A percentile compares a stretch with the other conserved stretches of the same genome.
Evolutionary conservation across 2,329 filamentous ascomycete species (phyloP).

Genomic region (Zasmidium citrigriseum): DNA sequence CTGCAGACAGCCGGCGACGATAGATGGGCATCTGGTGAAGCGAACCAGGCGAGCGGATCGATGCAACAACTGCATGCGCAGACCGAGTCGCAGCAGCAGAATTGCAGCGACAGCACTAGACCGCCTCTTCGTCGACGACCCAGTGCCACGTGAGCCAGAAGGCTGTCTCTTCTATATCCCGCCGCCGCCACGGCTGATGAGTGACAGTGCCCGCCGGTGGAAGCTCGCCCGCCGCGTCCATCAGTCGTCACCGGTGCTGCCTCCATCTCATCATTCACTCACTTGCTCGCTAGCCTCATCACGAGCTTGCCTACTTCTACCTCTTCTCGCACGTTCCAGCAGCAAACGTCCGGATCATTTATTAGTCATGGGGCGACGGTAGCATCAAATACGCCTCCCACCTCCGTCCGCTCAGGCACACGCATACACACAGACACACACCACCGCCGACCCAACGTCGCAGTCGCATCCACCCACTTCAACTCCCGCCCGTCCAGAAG

Average conservation of each 20-base stretch:
- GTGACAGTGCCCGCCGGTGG: background rate
- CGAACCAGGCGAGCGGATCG: background rate
- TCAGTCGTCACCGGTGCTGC: background rate
- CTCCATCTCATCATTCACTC: background rate
- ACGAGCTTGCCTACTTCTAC: background rate
- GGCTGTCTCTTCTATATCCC: background rate
- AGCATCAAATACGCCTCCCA: background rate
- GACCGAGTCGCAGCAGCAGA: background rate
- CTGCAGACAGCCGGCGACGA: background rate
- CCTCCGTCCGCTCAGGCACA: background rate
- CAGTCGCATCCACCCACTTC: background rate
- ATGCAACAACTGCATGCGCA: background rate
- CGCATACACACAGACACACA: background rate
- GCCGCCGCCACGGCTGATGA: background rate
- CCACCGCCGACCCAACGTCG: background rate
- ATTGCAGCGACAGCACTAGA: background rate
- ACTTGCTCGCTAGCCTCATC: background rate
- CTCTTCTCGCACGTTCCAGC: background rate
- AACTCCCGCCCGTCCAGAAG: background rate
- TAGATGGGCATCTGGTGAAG: background rate
- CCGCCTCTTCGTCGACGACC: background rate
- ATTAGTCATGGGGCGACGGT: conserved; percentile 8
- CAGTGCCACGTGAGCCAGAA: background rate
- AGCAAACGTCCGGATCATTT: background rate
- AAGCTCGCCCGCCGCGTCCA: no score